A percentile compares a stretch with the other conserved stretches of the same genome.
phyloP scores from a whole-genome alignment of 2,329 filamentous ascomycete genomes.

The Camillea tinctor region DNA sequence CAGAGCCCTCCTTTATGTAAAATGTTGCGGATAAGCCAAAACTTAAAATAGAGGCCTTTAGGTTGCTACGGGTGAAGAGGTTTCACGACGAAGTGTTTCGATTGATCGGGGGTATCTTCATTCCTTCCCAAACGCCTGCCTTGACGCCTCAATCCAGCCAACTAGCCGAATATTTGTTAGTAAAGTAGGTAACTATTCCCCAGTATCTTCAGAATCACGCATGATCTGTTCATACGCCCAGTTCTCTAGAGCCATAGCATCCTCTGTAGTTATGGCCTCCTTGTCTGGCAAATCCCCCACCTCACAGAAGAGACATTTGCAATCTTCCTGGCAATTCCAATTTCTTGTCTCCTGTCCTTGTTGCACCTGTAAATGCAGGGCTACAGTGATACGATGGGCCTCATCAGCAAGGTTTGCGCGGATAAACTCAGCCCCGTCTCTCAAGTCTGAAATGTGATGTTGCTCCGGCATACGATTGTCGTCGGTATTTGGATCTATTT shows the following conservation, averaged over 20 bases:
- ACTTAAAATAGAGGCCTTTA: no score
- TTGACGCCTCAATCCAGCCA: background rate
- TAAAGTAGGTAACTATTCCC: background rate
- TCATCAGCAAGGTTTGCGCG: no score
- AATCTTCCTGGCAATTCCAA: background rate
- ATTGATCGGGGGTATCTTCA: background rate
- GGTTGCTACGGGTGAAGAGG: no score
- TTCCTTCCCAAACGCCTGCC: background rate
- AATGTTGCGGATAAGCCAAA: no score
- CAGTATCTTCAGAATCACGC: background rate
- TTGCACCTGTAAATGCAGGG: no score
- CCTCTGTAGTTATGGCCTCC: background rate
- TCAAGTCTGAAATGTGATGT: no score
- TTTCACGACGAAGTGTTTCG: background rate
- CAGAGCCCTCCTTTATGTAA: no score
- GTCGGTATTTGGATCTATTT: no score
- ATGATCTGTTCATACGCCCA: background rate
- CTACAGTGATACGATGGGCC: no score
- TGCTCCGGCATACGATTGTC: no score
- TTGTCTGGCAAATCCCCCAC: background rate
- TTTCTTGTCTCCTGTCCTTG: background rate
- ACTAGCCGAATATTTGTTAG: background rate
- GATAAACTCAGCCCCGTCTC: no score
- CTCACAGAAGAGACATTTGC: background rate
- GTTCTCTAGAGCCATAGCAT: background rate